Percentiles rank a stretch among this genome's conserved stretches.
Evolutionary conservation across 2,329 filamentous ascomycete species (phyloP).

Genomic region (Penicillium sp.): DNA sequence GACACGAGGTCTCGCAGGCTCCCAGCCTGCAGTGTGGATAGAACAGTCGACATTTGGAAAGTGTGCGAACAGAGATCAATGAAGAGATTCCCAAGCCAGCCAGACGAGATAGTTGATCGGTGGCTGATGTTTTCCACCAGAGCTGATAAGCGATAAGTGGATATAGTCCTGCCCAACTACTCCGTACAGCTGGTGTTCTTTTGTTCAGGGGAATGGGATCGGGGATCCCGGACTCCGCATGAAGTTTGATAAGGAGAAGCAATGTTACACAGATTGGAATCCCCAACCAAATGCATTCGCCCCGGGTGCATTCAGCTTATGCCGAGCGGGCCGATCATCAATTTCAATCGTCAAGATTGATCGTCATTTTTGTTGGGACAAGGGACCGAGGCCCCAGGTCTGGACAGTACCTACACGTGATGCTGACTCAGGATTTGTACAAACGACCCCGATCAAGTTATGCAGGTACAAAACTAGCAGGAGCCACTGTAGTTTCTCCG

Average conservation of each 20-base stretch:
- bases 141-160: slow-evolving; percentile 6
- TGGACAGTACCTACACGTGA: slow-evolving; percentile 9
- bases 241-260: neutral
- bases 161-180: slow-evolving; percentile 4
- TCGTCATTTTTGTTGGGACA: slow-evolving; percentile 11
- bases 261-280: neutral
- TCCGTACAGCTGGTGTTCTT: neutral
- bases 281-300: neutral
- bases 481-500: too few relatives aligned
- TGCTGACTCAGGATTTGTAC: slow-evolving; percentile 5
- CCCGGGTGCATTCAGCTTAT: neutral
- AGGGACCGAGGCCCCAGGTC: slow-evolving; percentile 9
- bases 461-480: neutral
- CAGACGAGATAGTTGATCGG: neutral
- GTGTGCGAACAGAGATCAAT: neutral
- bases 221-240: neutral
- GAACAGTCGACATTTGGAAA: slow-evolving; percentile 13
- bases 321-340: slow-evolving; percentile 5
- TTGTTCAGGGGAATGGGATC: slow-evolving; percentile 2
- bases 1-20: slow-evolving; percentile 26
- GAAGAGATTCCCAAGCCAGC: neutral
- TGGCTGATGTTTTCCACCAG: neutral
- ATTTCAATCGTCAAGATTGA: slow-evolving; percentile 2
- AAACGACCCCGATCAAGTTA: neutral
- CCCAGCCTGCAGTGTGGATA: slow-evolving; percentile 20